These are phyloP conservation scores for Ogataea hybrid DNA, from an alignment of 1,139 yeast genomes.

Conservation along the genomic window DNA sequence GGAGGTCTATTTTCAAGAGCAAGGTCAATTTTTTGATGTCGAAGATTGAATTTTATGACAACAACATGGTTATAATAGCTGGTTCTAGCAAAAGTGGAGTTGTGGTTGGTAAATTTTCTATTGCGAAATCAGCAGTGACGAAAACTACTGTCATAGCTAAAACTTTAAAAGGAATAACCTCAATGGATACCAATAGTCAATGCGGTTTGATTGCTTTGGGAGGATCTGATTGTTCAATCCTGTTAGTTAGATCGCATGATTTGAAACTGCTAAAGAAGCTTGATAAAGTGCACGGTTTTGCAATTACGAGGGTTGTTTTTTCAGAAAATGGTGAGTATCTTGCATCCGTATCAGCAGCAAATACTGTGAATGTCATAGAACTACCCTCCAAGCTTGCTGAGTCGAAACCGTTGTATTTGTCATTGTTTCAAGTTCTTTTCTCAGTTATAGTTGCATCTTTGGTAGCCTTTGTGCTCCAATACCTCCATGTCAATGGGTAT, in stretches of 20 bases:
- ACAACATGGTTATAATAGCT: conserved; percentile 52
- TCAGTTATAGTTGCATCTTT: conserved; percentile 45
- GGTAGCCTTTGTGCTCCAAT: conserved; percentile 39
- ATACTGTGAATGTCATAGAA: conserved; percentile 61
- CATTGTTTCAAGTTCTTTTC: conserved; percentile 45
- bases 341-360: conserved; percentile 82
- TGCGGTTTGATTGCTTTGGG: conserved; percentile 65
- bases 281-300: conserved; percentile 70
- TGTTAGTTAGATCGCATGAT: conserved; percentile 49
- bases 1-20: conserved; percentile 36
- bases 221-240: conserved; percentile 71
- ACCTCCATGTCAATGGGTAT: conserved; percentile 37
- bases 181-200: conserved; percentile 49
- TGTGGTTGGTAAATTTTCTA: conserved; percentile 42
- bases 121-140: conserved; percentile 42
- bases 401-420: conserved; percentile 45
- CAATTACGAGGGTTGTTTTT: conserved; percentile 72
- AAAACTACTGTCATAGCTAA: conserved; percentile 46
- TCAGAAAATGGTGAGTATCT: conserved; percentile 67
- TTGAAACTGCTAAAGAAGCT: conserved; percentile 50
- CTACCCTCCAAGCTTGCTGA: conserved; percentile 53
- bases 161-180: conserved; percentile 64
- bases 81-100: conserved; percentile 51
- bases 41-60: conserved; percentile 58
- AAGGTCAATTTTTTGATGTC: conserved; percentile 43